Base-by-base conservation (phyloP, 148 eudicot species). In the Camellia sinensis region DNA sequence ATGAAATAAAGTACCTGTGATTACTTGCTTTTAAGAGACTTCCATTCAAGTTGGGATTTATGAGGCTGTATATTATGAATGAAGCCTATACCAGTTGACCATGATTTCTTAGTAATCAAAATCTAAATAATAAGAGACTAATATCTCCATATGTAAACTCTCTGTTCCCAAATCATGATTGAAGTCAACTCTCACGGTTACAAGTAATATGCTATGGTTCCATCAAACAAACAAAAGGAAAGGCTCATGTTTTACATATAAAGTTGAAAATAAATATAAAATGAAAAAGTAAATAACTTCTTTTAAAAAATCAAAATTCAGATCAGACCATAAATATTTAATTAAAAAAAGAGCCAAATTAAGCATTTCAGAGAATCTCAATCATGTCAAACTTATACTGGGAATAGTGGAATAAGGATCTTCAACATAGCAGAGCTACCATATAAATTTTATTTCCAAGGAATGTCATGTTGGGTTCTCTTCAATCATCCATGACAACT, bases 31-130 rank as follows among this genome's bases (percentile, higher is more conserved):
- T 4, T 19, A 19, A 50, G 59, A 21, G 57, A 48, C 15, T 21
- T 44, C 48, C 17, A 11, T 71, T 18, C 14, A 54, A 61, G 59
- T 76, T 75, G 69, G 69, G 79, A 63, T 76, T 48, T 53, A n/a
- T 76, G 9, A 5, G 21, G 54, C 57, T 22, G 4, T 18, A 43
- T n/a, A 43, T n/a, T 19, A 41, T 41, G 7, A 60, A 6, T 11
- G 37, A 60, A 75, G 29, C 67, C 78, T 18, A 43, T 3, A 44
- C 53, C 52, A 62, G 48, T 76, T 45, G 53, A 21, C 75, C 15
- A 12, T 43, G 6, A 21, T 48, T 10, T 70, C 21, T 21, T 22
- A 12, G 59, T 17, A 13, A 50, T 50, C 37, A n/a, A 48, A 73
- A 29, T 4, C 19, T 41, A 68, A 15, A 54, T 11, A 73, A 40